Evolutionary conservation across 352 stramenopile genomes (phyloP).

Genomic region (Pythium brachiatum): DNA sequence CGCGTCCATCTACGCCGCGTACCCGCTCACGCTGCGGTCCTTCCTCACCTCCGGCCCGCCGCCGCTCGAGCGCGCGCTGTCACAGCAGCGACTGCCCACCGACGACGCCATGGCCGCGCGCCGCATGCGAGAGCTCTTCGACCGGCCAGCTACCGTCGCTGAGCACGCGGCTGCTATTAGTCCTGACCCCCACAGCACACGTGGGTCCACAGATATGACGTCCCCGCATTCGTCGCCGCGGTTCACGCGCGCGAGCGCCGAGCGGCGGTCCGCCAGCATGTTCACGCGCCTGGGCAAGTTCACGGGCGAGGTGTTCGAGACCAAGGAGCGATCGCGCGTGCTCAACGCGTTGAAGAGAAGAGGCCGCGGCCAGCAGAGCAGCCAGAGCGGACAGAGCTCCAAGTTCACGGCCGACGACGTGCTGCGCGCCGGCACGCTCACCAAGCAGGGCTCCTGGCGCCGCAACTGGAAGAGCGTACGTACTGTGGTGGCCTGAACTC

Average conservation of each 20-base stretch:
- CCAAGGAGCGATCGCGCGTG: constrained; percentile 71
- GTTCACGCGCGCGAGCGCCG: constrained; percentile 13
- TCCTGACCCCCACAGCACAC: too few relatives aligned
- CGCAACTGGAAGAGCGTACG: constrained; percentile 82
- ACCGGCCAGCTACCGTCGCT: background rate
- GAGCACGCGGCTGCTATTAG: background rate
- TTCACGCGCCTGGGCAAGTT: constrained; percentile 68
- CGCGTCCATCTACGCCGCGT: constrained; percentile 66
- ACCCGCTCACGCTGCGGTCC: constrained; percentile 47
- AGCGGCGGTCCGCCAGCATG: constrained; percentile 30
- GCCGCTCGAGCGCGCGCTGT: constrained; percentile 34
- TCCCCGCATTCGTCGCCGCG: too few relatives aligned
- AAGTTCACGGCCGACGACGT: constrained; percentile 78
- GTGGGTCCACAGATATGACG: too few relatives aligned
- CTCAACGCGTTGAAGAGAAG: constrained; percentile 73
- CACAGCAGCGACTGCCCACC: constrained; percentile 16
- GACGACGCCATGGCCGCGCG: constrained; percentile 16
- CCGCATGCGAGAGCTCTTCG: constrained; percentile 22
- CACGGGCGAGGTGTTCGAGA: constrained; percentile 74
- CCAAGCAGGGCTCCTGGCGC: constrained; percentile 80
- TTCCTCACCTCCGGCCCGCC: constrained; percentile 21
- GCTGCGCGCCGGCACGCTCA: constrained; percentile 53
- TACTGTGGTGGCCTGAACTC: too few relatives aligned
- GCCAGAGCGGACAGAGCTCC: constrained; percentile 11
- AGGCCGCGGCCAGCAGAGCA: constrained; percentile 25